These are phyloP conservation scores for Ophiocytium majus DNA, from an alignment of 352 stramenopile genomes.

Conservation along the genomic window DNA sequence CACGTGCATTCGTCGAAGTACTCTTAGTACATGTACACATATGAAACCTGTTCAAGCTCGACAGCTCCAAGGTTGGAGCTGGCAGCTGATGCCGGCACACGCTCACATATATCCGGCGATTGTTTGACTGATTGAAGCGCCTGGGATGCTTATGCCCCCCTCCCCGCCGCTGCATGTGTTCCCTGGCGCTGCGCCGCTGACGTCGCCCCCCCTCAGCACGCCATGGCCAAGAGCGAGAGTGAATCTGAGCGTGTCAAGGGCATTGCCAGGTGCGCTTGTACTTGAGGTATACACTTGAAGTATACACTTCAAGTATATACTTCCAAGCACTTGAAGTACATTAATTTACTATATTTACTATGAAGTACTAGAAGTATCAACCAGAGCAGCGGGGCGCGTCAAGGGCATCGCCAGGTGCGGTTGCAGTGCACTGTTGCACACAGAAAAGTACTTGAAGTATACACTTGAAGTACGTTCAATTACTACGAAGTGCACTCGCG, in stretches of 20 bases:
- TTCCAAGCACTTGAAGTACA: too few species aligned
- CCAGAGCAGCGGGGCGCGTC: constrained; percentile 74
- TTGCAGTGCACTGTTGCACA: too few species aligned
- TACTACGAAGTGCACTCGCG: too few species aligned
- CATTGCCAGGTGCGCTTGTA: constrained; percentile 69
- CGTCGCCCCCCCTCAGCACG: not conserved
- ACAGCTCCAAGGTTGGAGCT: not conserved
- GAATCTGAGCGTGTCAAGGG: constrained; percentile 70
- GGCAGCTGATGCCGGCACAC: not conserved
- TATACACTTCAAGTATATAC: too few species aligned
- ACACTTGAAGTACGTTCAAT: too few species aligned
- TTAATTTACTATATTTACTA: too few species aligned
- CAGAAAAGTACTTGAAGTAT: too few species aligned
- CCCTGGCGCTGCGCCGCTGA: not conserved
- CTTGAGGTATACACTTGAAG: too few species aligned
- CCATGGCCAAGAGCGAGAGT: constrained; percentile 67
- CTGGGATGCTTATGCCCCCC: not conserved
- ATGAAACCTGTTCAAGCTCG: constrained; percentile 36
- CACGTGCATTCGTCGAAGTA: not conserved
- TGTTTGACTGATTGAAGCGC: not conserved
- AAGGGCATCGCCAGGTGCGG: constrained; percentile 66
- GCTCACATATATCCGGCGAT: not conserved
- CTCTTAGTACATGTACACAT: constrained; percentile 63
- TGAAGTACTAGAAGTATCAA: too few species aligned
- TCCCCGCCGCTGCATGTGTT: too few species aligned